A percentile compares a stretch with the other conserved stretches of the same genome.
Evolutionary conservation across 1,284 basidiomycete species (phyloP).

Genomic region (Trichosporon sp.): DNA sequence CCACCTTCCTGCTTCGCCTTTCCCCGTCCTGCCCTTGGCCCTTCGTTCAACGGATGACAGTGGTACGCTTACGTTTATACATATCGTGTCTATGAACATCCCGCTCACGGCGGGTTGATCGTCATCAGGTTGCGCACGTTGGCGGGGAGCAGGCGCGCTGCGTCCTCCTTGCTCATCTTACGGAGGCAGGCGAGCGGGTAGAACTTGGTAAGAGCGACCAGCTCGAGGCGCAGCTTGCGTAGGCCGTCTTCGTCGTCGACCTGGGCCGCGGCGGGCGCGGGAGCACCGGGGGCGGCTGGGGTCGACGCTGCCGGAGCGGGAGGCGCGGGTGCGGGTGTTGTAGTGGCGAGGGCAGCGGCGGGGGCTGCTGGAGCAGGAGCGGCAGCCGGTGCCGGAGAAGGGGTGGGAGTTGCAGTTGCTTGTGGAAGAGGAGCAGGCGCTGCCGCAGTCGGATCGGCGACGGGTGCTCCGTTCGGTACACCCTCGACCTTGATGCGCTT

Average conservation of each 20-base stretch:
- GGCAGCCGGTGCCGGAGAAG: neutral
- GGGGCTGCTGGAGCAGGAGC: neutral
- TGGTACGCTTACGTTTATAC: conserved; percentile 6
- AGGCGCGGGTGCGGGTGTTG: neutral
- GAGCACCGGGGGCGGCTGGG: neutral
- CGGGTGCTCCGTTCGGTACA: neutral
- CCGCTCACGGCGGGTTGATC: conserved; percentile 10
- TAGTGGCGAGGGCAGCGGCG: neutral
- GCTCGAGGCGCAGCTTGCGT: conserved; percentile 46
- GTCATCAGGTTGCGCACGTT: conserved; percentile 50
- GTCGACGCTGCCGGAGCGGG: conserved; percentile 18
- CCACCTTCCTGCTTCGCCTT: neutral
- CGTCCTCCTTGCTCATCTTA: conserved; percentile 47
- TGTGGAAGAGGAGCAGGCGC: neutral
- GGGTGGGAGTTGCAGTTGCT: neutral
- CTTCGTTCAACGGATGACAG: neutral
- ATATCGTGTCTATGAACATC: neutral
- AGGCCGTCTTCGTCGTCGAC: conserved; percentile 31
- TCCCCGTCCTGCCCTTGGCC: neutral
- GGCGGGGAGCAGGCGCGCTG: conserved; percentile 43
- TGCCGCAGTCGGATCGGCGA: neutral
- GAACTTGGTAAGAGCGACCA: conserved; percentile 51
- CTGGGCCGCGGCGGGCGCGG: neutral
- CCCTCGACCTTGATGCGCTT: conserved; percentile 24
- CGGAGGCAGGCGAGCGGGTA: conserved; percentile 50